phyloP scores from a whole-genome alignment of 2,329 filamentous ascomycete genomes.

The Rhinocladiella similis region DNA sequence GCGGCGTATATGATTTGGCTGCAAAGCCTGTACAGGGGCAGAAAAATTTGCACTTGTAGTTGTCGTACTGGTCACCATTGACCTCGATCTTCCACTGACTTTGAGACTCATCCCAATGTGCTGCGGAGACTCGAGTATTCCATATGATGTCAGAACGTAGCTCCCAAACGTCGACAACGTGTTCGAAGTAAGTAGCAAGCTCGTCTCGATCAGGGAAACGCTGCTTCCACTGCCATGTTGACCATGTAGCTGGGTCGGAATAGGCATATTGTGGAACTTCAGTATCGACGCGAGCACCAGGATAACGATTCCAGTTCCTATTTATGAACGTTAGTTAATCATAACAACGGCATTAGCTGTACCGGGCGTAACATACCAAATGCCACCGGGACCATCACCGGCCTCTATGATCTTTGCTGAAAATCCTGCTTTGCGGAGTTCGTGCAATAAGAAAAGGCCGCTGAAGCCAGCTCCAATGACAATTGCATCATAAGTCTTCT shows the following conservation, averaged over 20 bases:
- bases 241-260: slow-evolving; percentile 39
- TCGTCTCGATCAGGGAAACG: slow-evolving; percentile 42
- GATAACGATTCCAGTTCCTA: slow-evolving; percentile 54
- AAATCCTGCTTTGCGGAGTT: slow-evolving; percentile 33
- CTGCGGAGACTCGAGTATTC: slow-evolving; percentile 28
- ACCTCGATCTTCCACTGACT: slow-evolving; percentile 8
- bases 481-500: slow-evolving; percentile 19
- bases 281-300: slow-evolving; percentile 56
- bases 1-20: slow-evolving; percentile 14
- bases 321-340: slow-evolving; percentile 24
- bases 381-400: slow-evolving; percentile 34
- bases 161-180: slow-evolving; percentile 40
- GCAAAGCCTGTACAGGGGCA: slow-evolving; percentile 17
- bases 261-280: slow-evolving; percentile 56
- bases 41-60: neutral
- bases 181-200: slow-evolving; percentile 41
- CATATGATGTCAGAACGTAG: slow-evolving; percentile 39
- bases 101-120: slow-evolving; percentile 15
- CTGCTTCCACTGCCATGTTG: slow-evolving; percentile 48
- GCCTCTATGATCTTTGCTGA: slow-evolving; percentile 37
- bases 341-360: no score
- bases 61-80: slow-evolving; percentile 38
- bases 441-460: slow-evolving; percentile 29
- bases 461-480: slow-evolving; percentile 25
- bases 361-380: slow-evolving; percentile 43